Conservation (phyloP, 305 asterid species). For the Solanum hybrid region DNA sequence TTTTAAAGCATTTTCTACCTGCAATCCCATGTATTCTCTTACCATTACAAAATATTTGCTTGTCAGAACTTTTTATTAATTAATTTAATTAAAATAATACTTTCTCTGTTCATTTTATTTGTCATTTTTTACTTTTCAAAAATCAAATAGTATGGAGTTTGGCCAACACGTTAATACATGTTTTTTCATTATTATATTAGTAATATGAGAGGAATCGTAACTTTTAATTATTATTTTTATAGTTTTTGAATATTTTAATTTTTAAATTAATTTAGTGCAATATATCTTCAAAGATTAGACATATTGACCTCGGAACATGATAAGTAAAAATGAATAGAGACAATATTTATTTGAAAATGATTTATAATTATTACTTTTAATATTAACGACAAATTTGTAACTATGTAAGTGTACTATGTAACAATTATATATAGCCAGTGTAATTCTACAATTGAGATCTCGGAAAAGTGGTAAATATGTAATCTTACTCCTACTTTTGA, state of each 20-base stretch:
- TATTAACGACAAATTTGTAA: too few relatives aligned
- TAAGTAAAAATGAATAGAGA: not conserved
- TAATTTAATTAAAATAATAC: not conserved
- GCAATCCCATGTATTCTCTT: not conserved
- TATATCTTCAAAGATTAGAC: not conserved
- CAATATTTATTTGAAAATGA: not conserved
- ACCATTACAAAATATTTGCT: not conserved
- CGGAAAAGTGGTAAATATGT: not conserved
- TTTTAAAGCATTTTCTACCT: not conserved
- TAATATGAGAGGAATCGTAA: not conserved
- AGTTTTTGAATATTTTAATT: not conserved
- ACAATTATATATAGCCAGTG: not conserved
- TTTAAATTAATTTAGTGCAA: not conserved
- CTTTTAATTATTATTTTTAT: not conserved
- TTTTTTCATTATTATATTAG: not conserved
- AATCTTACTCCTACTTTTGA: too few relatives aligned
- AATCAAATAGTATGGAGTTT: not conserved
- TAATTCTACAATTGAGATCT: not conserved
- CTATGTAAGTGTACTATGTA: not conserved
- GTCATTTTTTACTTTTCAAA: not conserved
- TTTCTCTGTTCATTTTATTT: not conserved
- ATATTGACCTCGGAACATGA: not conserved
- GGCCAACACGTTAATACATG: not conserved
- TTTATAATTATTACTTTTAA: not conserved
- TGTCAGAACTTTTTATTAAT: not conserved